phyloP scores from a whole-genome alignment of 1,284 basidiomycete genomes.

The Puccinia brachypodii region DNA sequence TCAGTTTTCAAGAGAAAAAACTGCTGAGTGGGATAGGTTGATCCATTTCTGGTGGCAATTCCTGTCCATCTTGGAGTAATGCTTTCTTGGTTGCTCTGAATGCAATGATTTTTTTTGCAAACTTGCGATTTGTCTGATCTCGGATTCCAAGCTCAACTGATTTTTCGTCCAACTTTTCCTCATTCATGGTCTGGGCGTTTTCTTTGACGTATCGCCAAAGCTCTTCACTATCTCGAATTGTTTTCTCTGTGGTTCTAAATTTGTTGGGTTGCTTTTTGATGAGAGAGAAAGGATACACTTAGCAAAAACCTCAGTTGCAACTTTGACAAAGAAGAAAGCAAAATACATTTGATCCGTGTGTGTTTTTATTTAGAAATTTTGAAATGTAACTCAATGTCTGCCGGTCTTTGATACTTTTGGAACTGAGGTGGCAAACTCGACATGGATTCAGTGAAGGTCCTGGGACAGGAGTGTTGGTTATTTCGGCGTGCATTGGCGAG shows the following conservation, averaged over 20 bases:
- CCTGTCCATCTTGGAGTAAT: not conserved
- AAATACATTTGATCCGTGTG: not conserved
- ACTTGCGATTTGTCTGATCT: not conserved
- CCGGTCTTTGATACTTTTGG: not conserved
- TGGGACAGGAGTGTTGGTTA: not conserved
- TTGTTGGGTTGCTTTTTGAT: not conserved
- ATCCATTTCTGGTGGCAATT: not conserved
- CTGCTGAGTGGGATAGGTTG: not conserved
- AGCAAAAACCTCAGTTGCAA: not conserved
- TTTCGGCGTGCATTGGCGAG: conserved; percentile 6
- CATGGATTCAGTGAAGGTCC: conserved; percentile 1
- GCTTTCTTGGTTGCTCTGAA: not conserved
- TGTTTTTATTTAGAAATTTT: not conserved
- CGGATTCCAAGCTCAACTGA: not conserved
- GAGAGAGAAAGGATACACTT: not conserved
- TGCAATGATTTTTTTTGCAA: not conserved
- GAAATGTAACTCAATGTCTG: not conserved
- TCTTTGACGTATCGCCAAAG: not conserved
- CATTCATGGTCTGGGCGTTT: not conserved
- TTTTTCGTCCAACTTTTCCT: not conserved
- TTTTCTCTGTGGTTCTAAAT: not conserved
- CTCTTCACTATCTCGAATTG: not conserved
- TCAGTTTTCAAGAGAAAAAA: too few species aligned
- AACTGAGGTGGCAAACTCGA: not conserved
- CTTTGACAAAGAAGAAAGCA: not conserved